phyloP scores from a whole-genome alignment of 805 yeast species.

The Priceomyces castillae region DNA sequence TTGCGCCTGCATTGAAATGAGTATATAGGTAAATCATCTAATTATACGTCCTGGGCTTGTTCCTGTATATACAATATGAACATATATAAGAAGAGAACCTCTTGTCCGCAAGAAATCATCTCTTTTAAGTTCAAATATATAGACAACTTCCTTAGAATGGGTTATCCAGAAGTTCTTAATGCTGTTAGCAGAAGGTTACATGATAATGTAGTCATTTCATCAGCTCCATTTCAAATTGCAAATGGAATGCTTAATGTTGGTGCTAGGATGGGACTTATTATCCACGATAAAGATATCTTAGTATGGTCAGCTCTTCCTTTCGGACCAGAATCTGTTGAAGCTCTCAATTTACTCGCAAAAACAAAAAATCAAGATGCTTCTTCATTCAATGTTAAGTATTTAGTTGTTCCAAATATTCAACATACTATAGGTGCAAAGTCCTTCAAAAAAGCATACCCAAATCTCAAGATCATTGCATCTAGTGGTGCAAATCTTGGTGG shows the following conservation, averaged over 20 bases:
- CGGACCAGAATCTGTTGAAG: slow-evolving; percentile 41
- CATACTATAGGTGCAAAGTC: slow-evolving; percentile 57
- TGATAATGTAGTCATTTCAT: slow-evolving; percentile 32
- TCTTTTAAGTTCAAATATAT: no score
- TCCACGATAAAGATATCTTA: slow-evolving; percentile 27
- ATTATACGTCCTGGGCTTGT: no score
- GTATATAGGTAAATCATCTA: no score
- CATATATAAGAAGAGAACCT: no score
- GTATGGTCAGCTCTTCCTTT: slow-evolving; percentile 60
- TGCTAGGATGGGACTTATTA: slow-evolving; percentile 40
- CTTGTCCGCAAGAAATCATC: no score
- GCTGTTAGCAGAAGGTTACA: slow-evolving; percentile 28
- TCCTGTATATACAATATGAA: no score
- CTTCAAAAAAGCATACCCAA: slow-evolving; percentile 45
- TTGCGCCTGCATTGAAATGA: slow-evolving; percentile 6
- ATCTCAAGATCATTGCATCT: slow-evolving; percentile 48
- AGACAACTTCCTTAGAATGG: no score
- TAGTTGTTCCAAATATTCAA: slow-evolving; percentile 54
- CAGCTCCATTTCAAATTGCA: slow-evolving; percentile 31
- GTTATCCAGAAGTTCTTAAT: slow-evolving; percentile 33
- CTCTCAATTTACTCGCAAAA: slow-evolving; percentile 26
- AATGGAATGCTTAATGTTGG: slow-evolving; percentile 35
- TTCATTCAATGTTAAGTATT: slow-evolving; percentile 33
- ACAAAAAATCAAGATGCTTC: slow-evolving; percentile 21
- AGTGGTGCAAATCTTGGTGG: slow-evolving; percentile 30